Evolutionary conservation across 2,329 filamentous ascomycete genomes (phyloP).

Genomic region (Plectosphaerella plurivora): DNA sequence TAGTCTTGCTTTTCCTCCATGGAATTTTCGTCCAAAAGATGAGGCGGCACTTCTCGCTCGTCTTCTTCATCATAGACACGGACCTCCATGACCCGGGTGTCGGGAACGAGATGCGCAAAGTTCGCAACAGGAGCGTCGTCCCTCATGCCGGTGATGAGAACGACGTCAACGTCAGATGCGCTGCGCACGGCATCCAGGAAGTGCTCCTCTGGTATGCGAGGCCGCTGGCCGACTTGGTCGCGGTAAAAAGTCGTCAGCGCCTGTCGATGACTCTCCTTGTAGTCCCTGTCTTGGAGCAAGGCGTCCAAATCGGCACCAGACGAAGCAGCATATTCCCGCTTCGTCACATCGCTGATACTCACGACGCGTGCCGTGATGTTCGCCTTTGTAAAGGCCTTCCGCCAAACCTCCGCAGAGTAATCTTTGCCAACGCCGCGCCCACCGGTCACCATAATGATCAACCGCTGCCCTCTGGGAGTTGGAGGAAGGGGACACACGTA

Average conservation of each 20-base stretch:
- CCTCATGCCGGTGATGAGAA: conserved; percentile 60
- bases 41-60: conserved; percentile 26
- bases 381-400: conserved; percentile 28
- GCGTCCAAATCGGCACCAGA: conserved; percentile 41
- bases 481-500: conserved; percentile 51
- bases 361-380: conserved; percentile 31
- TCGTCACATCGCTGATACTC: conserved; percentile 56
- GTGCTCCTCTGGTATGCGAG: conserved; percentile 43
- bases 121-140: conserved; percentile 51
- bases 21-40: conserved; percentile 3
- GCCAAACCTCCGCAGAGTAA: conserved; percentile 52
- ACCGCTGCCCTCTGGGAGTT: conserved; percentile 27
- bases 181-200: conserved; percentile 41
- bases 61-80: conserved; percentile 34
- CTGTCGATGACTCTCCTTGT: conserved; percentile 57
- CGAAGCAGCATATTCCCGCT: conserved; percentile 48
- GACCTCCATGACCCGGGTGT: conserved; percentile 50
- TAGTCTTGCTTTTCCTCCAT: conserved; percentile 18
- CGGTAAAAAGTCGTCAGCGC: conserved; percentile 48
- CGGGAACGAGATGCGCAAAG: conserved; percentile 50
- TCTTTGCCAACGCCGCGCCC: conserved; percentile 55
- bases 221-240: conserved; percentile 34
- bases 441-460: conserved; percentile 56
- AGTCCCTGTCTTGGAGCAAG: conserved; percentile 48
- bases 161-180: conserved; percentile 41